Percentiles rank a stretch among this genome's conserved stretches.
These are phyloP conservation scores for Chalciporus pseudorubinellus DNA, from an alignment of 768 basidiomycete genomes.

Conservation along the genomic window DNA sequence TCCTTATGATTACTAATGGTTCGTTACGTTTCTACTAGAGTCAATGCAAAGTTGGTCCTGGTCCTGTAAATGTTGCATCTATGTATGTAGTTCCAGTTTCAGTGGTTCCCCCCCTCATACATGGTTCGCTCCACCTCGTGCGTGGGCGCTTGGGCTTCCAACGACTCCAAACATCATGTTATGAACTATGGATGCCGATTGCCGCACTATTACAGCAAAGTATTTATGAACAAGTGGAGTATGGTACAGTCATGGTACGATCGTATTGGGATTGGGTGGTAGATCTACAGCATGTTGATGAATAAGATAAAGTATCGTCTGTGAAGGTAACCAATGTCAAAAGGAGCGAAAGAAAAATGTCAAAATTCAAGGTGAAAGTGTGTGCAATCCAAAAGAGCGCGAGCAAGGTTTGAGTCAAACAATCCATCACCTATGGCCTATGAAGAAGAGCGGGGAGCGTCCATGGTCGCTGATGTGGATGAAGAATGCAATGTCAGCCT, in stretches of 20 bases:
- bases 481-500: slow-evolving; percentile 10
- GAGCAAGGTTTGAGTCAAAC: neutral
- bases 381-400: neutral
- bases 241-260: slow-evolving; percentile 4
- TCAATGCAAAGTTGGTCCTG: neutral
- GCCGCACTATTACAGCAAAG: slow-evolving; percentile 9
- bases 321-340: slow-evolving; percentile 10
- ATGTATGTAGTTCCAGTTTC: too few relatives aligned
- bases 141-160: neutral
- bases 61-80: too few relatives aligned
- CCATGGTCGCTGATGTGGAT: slow-evolving; percentile 1
- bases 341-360: slow-evolving; percentile 7
- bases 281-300: slow-evolving; percentile 19
- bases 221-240: slow-evolving; percentile 7
- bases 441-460: slow-evolving; percentile 11
- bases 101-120: too few relatives aligned
- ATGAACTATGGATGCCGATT: too few relatives aligned
- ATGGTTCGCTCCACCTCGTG: neutral
- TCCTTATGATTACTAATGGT: slow-evolving; percentile 17
- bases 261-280: too few relatives aligned
- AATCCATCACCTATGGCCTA: slow-evolving; percentile 12
- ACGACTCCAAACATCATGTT: too few relatives aligned
- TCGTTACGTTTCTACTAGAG: slow-evolving; percentile 4
- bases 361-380: neutral
- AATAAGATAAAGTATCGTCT: slow-evolving; percentile 14